These are phyloP conservation scores for Hibiscus tridactylites DNA, from an alignment of 345 rosid genomes.

Conservation along the genomic window DNA sequence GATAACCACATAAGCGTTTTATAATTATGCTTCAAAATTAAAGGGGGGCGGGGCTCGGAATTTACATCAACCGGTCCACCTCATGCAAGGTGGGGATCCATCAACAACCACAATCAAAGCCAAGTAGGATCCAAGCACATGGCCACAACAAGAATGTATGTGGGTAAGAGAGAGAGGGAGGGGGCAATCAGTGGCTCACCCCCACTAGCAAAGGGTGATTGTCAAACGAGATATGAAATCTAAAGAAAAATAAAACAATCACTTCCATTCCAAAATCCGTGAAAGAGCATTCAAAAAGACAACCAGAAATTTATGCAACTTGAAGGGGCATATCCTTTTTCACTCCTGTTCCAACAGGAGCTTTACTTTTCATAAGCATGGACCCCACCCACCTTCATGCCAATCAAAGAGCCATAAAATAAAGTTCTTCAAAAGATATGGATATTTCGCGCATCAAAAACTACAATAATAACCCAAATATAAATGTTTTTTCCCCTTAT, in stretches of 20 bases:
- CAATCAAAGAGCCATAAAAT: slow-evolving; percentile 20
- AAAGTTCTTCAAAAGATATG: slow-evolving; percentile 13
- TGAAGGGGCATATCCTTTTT: slow-evolving; percentile 14
- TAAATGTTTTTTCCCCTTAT: background rate
- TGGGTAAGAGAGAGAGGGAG: slow-evolving; percentile 13
- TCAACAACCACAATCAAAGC: slow-evolving; percentile 32
- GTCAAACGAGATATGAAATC: slow-evolving; percentile 44
- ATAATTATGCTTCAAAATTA: slow-evolving; percentile 1
- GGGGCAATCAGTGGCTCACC: slow-evolving; percentile 41
- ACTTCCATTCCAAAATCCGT: slow-evolving; percentile 26
- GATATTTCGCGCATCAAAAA: slow-evolving; percentile 7
- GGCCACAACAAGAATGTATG: slow-evolving; percentile 15
- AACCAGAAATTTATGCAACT: slow-evolving; percentile 28
- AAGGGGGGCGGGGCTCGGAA: background rate
- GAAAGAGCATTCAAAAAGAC: slow-evolving; percentile 20
- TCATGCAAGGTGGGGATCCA: slow-evolving; percentile 25
- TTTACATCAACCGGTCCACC: slow-evolving; percentile 17
- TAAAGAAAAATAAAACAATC: slow-evolving; percentile 8
- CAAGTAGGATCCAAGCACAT: slow-evolving; percentile 27
- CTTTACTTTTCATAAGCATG: slow-evolving; percentile 16
- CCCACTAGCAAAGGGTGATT: slow-evolving; percentile 34
- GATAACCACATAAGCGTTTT: slow-evolving; percentile 5
- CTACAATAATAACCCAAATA: background rate
- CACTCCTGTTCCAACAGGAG: slow-evolving; percentile 9
- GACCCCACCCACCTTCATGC: slow-evolving; percentile 30